Conservation (phyloP, 768 basidiomycete genomes). For the Leucogyrophana mollusca region DNA sequence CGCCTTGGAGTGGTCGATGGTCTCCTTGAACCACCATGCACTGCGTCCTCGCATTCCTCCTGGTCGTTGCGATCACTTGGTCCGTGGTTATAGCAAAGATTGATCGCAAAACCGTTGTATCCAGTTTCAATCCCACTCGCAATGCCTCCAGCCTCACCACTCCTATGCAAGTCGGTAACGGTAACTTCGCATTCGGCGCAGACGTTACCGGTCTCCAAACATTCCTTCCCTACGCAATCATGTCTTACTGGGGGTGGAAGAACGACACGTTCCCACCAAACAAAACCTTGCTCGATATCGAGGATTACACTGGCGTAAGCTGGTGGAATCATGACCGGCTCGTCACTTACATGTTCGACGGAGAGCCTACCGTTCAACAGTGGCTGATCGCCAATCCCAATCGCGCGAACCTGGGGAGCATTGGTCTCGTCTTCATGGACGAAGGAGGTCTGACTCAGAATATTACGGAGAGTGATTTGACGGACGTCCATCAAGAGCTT, state of each 20-base stretch:
- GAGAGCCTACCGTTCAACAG: slow-evolving; percentile 42
- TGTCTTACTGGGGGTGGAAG: slow-evolving; percentile 64
- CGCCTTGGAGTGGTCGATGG: no score
- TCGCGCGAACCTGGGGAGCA: slow-evolving; percentile 51
- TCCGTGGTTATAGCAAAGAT: slow-evolving; percentile 21
- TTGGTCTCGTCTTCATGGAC: slow-evolving; percentile 45
- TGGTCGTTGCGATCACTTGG: not conserved
- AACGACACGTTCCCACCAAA: slow-evolving; percentile 51
- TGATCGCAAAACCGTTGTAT: slow-evolving; percentile 44
- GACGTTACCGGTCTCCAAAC: slow-evolving; percentile 61
- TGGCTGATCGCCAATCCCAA: slow-evolving; percentile 62
- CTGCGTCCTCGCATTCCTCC: not conserved
- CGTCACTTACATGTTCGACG: slow-evolving; percentile 52
- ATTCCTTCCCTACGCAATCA: slow-evolving; percentile 50
- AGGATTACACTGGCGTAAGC: slow-evolving; percentile 46
- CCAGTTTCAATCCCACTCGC: slow-evolving; percentile 49
- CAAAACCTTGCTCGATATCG: slow-evolving; percentile 40
- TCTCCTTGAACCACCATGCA: not conserved
- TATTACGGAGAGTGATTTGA: slow-evolving; percentile 39
- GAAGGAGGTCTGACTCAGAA: slow-evolving; percentile 22
- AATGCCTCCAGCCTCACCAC: slow-evolving; percentile 45
- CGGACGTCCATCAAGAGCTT: slow-evolving; percentile 37
- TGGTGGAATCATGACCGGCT: slow-evolving; percentile 50
- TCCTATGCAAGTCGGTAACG: slow-evolving; percentile 61
- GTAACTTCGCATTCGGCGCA: slow-evolving; percentile 59